Percentiles rank a stretch among this genome's conserved stretches.
Evolutionary conservation across 2,329 filamentous ascomycete genomes (phyloP).

Genomic region (Amphichorda felina): DNA sequence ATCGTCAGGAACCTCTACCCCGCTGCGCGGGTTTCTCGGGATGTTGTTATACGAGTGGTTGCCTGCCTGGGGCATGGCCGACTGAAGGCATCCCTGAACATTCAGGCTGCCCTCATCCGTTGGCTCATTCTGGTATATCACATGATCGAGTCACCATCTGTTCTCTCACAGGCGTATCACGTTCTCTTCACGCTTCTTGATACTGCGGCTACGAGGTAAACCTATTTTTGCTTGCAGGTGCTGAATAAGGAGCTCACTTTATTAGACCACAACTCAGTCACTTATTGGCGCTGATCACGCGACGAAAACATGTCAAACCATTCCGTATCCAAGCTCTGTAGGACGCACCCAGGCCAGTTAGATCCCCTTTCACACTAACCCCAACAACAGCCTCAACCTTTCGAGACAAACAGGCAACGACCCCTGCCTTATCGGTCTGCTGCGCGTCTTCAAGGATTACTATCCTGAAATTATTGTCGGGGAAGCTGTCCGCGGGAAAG

Average conservation of each 20-base stretch:
- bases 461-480: constrained; percentile 81
- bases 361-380: not conserved
- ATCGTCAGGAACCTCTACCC: constrained; percentile 70
- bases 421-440: constrained; percentile 58
- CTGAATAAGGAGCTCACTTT: constrained; percentile 6
- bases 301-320: constrained; percentile 71
- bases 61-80: constrained; percentile 67
- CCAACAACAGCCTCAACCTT: constrained; percentile 34
- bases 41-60: constrained; percentile 53
- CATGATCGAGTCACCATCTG: constrained; percentile 47
- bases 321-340: constrained; percentile 71
- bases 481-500: constrained; percentile 48
- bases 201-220: constrained; percentile 60
- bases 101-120: constrained; percentile 60
- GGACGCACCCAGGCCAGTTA: constrained; percentile 13
- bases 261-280: constrained; percentile 55
- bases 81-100: constrained; percentile 57
- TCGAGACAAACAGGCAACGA: constrained; percentile 58
- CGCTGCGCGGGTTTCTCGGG: constrained; percentile 45
- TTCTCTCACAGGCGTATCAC: constrained; percentile 59
- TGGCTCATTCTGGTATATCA: constrained; percentile 74
- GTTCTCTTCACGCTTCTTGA: constrained; percentile 75
- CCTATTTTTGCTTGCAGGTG: no score
- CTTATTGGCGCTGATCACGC: constrained; percentile 65
- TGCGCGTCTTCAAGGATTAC: constrained; percentile 82